Conservation (phyloP, 495 filamentous ascomycete genomes). For the Neurospora pannonica region DNA sequence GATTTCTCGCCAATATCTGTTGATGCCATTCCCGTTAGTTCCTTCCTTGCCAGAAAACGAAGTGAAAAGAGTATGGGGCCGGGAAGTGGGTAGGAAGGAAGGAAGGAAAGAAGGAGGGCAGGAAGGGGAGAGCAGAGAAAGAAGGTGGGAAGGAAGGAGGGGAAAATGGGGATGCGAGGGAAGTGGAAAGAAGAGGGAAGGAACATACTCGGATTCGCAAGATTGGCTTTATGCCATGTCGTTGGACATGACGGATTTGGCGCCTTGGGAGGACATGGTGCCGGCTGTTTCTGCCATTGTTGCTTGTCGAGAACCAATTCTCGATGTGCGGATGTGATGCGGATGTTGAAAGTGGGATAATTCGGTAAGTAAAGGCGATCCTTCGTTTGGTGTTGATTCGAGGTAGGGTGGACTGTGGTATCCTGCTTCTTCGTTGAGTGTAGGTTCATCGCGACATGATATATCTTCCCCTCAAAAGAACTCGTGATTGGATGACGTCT, state of each 20-base stretch:
- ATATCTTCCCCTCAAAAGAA: neutral
- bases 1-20: slow-evolving; percentile 22
- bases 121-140: no score
- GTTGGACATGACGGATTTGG: slow-evolving; percentile 28
- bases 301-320: no score
- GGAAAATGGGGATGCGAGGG: no score
- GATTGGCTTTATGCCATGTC: slow-evolving; percentile 29
- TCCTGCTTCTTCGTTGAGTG: no score
- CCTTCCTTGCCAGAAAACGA: neutral
- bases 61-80: neutral
- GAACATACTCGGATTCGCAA: slow-evolving; percentile 16
- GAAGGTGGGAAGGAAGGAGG: neutral
- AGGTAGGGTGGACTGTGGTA: no score
- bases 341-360: neutral
- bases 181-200: neutral
- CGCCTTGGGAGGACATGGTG: slow-evolving; percentile 23
- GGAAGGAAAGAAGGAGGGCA: neutral
- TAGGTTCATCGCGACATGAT: neutral
- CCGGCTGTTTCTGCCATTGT: neutral
- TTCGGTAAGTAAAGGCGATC: neutral
- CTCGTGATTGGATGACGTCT: neutral
- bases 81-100: neutral
- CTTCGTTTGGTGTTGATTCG: neutral
- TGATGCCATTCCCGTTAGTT: neutral
- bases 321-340: neutral